A percentile compares a stretch with the other conserved stretches of the same genome.
These are phyloP conservation scores for Nannizziopsis arthrosporioides DNA, from an alignment of 2,329 filamentous ascomycete species.

Conservation along the genomic window DNA sequence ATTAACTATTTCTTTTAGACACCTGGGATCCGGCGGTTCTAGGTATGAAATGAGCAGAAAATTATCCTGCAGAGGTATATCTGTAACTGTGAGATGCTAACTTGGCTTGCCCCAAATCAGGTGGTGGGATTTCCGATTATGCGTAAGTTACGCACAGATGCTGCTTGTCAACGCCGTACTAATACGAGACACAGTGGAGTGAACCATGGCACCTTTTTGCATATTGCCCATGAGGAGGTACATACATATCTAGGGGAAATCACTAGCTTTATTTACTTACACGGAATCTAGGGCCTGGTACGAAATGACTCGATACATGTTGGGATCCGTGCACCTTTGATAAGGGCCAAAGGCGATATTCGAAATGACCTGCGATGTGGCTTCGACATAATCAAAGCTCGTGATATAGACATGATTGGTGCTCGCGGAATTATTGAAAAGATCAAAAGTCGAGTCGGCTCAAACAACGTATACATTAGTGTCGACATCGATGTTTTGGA, in stretches of 20 bases:
- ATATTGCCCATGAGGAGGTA: constrained; percentile 71
- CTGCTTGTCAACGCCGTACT: not conserved
- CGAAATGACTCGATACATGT: constrained; percentile 46
- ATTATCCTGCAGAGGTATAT: not conserved
- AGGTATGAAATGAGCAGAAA: constrained; percentile 2
- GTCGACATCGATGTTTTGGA: constrained; percentile 78
- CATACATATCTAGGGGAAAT: constrained; percentile 74
- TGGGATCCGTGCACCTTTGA: constrained; percentile 43
- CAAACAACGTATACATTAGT: constrained; percentile 67
- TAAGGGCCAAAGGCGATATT: constrained; percentile 41
- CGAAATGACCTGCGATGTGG: constrained; percentile 55
- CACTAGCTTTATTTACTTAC: constrained; percentile 44
- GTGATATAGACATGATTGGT: constrained; percentile 78
- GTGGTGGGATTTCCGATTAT: constrained; percentile 42
- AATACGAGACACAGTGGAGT: constrained; percentile 52
- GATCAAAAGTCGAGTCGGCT: constrained; percentile 62
- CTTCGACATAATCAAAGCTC: constrained; percentile 64
- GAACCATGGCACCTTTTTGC: constrained; percentile 86
- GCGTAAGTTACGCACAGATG: constrained; percentile 30
- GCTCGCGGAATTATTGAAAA: constrained; percentile 54
- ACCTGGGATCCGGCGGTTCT: constrained; percentile 60
- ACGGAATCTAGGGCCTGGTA: constrained; percentile 41
- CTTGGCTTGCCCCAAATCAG: constrained; percentile 14
- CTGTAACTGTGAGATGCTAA: not conserved
- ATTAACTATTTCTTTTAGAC: constrained; percentile 35